Conservation (phyloP, 257 asterid genomes). For the Nicotiana sylvestris region DNA sequence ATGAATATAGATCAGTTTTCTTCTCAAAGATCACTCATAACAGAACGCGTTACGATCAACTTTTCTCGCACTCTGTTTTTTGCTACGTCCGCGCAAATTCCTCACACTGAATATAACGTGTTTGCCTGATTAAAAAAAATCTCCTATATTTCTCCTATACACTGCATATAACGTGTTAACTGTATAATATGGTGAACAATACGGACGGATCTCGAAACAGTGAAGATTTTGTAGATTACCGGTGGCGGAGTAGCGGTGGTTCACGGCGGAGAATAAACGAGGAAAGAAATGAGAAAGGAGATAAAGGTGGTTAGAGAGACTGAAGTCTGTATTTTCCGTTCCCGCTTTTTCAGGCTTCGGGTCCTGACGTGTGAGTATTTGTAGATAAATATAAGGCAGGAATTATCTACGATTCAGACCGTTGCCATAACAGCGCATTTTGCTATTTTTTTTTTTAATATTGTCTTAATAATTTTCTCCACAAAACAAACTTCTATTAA, state of each 20-base stretch:
- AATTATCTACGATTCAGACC: background rate
- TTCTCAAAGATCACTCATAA: background rate
- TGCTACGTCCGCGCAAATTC: background rate
- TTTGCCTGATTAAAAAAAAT: background rate
- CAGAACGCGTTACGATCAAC: background rate
- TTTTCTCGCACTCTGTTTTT: background rate
- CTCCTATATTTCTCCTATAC: background rate
- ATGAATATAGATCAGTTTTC: background rate
- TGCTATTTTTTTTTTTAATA: background rate
- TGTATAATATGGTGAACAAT: background rate
- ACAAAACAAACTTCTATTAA: no score
- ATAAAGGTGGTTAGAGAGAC: constrained; percentile 10
- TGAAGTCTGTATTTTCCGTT: constrained; percentile 26
- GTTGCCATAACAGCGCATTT: background rate
- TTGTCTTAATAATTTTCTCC: no score
- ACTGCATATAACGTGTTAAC: no score
- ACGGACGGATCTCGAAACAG: background rate
- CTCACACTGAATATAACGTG: background rate
- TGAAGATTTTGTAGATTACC: background rate
- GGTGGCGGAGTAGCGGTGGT: constrained; percentile 20
- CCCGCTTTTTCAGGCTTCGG: constrained; percentile 49
- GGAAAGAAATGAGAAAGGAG: constrained; percentile 7
- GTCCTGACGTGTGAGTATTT: constrained; percentile 4
- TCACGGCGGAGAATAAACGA: constrained; percentile 19
- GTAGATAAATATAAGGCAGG: background rate